Evolutionary conservation across 2,329 filamentous ascomycete genomes (phyloP).

Genomic region (Talaromyces funiculosus): DNA sequence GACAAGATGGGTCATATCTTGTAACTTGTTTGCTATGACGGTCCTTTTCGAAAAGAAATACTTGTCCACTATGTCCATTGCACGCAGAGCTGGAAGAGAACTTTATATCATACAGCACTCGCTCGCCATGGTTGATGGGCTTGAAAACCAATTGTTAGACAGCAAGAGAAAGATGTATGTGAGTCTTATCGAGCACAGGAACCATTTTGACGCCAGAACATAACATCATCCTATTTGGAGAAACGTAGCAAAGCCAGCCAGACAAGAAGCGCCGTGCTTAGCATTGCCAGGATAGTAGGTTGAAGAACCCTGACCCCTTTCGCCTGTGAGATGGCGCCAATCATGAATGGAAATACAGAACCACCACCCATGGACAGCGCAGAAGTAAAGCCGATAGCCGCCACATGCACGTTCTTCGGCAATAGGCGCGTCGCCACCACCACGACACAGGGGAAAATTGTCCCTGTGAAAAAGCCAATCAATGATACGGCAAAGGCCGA

Average conservation of each 20-base stretch:
- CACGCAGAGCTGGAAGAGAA: too few species aligned
- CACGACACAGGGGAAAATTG: conserved; percentile 65
- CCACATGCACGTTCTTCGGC: conserved; percentile 63
- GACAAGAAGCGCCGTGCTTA: conserved; percentile 25
- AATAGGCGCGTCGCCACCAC: conserved; percentile 64
- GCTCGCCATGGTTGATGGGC: too few species aligned
- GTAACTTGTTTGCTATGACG: too few species aligned
- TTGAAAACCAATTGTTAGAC: too few species aligned
- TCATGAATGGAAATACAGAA: conserved; percentile 59
- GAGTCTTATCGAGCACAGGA: too few species aligned
- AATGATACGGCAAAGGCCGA: conserved; percentile 61
- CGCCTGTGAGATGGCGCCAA: conserved; percentile 60
- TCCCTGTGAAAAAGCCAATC: conserved; percentile 68
- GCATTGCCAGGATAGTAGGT: conserved; percentile 49
- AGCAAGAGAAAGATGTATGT: too few species aligned
- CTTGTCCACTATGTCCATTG: too few species aligned
- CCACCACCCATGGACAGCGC: conserved; percentile 66
- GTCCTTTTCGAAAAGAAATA: too few species aligned
- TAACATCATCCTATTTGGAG: too few species aligned
- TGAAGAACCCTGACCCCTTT: conserved; percentile 54
- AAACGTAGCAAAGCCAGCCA: too few species aligned
- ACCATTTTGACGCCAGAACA: too few species aligned
- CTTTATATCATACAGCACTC: too few species aligned
- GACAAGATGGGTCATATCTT: neutral
- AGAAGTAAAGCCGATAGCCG: conserved; percentile 65